Conservation (phyloP, 345 rosid species). For the Eucalyptus fibrosa region DNA sequence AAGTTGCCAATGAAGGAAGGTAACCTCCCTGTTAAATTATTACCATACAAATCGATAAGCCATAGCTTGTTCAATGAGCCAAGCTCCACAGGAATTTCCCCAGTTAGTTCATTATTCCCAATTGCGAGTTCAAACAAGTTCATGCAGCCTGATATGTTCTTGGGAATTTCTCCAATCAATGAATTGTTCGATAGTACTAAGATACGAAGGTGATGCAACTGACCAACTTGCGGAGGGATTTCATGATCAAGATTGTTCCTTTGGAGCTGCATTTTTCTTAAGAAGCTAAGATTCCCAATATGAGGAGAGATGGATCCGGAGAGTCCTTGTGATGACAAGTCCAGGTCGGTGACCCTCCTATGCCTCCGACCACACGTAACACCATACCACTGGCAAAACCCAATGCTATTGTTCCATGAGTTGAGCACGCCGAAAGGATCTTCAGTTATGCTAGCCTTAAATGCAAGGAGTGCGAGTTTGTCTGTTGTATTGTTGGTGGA, state of each 20-base stretch:
- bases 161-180: background rate
- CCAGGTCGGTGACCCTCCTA: accelerated
- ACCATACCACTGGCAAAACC: background rate
- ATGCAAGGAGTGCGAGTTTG: background rate
- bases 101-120: background rate
- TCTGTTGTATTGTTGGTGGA: background rate
- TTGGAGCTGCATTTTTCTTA: accelerated
- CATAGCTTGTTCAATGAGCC: background rate
- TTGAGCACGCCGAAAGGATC: background rate
- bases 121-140: accelerated
- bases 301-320: background rate
- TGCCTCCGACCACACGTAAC: background rate
- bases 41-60: accelerated
- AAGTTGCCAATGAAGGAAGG: background rate
- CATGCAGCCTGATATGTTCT: accelerated
- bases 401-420: background rate
- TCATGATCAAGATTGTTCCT: accelerated
- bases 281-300: background rate
- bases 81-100: background rate
- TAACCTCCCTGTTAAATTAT: accelerated
- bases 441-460: accelerated
- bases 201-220: accelerated
- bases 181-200: accelerated
- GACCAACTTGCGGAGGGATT: background rate
- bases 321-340: background rate